phyloP scores from a whole-genome alignment of 352 stramenopile species.

The Phytopythium kandeliae region DNA sequence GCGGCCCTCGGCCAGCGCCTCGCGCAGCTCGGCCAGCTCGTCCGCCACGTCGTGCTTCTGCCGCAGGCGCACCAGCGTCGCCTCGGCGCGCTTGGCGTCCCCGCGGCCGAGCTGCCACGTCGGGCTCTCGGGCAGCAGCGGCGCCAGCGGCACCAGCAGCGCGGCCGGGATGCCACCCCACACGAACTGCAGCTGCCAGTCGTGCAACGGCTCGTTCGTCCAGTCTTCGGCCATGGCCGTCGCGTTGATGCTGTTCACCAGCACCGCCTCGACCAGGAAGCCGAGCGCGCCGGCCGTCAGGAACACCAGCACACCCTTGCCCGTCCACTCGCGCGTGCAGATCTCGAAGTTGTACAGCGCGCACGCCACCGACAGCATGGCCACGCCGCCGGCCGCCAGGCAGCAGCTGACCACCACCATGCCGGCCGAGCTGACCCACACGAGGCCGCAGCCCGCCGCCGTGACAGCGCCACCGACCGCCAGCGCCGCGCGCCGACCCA shows the following conservation, averaged over 20 bases:
- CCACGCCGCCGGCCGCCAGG: constrained; percentile 52
- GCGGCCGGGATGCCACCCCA: constrained; percentile 68
- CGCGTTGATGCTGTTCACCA: constrained; percentile 69
- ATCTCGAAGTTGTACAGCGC: constrained; percentile 88
- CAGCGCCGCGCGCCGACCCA: constrained; percentile 67
- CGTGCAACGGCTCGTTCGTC: constrained; percentile 59
- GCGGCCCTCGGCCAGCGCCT: constrained; percentile 62
- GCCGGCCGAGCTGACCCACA: constrained; percentile 62
- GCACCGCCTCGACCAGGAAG: constrained; percentile 72
- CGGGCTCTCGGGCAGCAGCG: constrained; percentile 71
- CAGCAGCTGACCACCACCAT: constrained; percentile 72
- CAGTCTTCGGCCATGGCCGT: constrained; percentile 57
- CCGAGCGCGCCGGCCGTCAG: constrained; percentile 57
- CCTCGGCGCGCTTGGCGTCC: constrained; percentile 63
- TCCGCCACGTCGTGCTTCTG: constrained; percentile 82
- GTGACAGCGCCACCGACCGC: constrained; percentile 49
- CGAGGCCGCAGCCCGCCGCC: constrained; percentile 52
- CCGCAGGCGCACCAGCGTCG: constrained; percentile 54
- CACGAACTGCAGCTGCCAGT: constrained; percentile 80
- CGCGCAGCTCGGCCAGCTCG: constrained; percentile 62
- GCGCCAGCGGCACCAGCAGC: constrained; percentile 46
- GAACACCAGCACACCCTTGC: constrained; percentile 85
- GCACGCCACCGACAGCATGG: constrained; percentile 73
- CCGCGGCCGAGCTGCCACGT: constrained; percentile 71
- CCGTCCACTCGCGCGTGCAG: constrained; percentile 82